These are phyloP conservation scores for Sarocladium oryzae DNA, from an alignment of 2,329 filamentous ascomycete genomes.

Conservation along the genomic window DNA sequence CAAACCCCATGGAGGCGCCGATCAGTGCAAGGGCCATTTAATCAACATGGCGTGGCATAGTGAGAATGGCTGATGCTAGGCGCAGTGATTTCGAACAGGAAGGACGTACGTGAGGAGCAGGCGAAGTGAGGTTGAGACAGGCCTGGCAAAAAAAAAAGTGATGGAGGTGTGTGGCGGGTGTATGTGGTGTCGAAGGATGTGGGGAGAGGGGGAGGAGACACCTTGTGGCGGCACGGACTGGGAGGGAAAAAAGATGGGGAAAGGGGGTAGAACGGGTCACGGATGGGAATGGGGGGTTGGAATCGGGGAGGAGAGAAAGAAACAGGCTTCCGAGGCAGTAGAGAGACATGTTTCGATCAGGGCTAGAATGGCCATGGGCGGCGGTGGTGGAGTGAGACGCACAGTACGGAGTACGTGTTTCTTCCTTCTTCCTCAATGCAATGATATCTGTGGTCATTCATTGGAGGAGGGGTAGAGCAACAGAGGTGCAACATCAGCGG, in stretches of 20 bases:
- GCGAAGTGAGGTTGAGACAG: not conserved
- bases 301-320: not conserved
- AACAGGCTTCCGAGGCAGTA: not conserved
- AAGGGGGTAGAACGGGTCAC: constrained; percentile 7
- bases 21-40: not conserved
- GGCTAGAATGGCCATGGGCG: no score
- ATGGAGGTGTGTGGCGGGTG: constrained; percentile 15
- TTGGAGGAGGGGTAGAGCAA: no score
- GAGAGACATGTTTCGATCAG: not conserved
- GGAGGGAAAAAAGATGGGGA: not conserved
- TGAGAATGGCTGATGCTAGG: not conserved
- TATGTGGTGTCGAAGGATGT: constrained; percentile 24
- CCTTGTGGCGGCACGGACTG: not conserved
- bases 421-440: no score
- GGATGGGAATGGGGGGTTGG: not conserved
- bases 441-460: no score
- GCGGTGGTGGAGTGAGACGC: no score
- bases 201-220: constrained; percentile 12
- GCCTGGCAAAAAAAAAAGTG: not conserved
- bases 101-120: not conserved
- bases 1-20: no score
- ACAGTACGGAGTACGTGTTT: no score
- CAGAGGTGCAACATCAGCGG: no score
- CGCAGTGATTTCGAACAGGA: no score
- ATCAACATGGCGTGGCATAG: not conserved